Evolutionary conservation across 805 yeast species (phyloP).

Genomic region (Teunomyces kruisii): DNA sequence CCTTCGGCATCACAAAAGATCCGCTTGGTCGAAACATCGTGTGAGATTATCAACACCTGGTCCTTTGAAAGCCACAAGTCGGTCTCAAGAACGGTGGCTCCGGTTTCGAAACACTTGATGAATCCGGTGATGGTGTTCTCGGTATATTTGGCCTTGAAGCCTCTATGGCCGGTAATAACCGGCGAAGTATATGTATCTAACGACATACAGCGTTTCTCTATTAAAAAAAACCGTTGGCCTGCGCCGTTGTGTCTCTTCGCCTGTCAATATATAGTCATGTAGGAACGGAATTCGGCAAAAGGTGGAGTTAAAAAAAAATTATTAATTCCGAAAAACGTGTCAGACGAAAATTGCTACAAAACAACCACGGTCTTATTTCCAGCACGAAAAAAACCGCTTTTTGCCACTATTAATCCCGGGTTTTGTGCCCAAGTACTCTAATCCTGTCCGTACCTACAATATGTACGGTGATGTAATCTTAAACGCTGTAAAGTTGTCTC

Average conservation of each 20-base stretch:
- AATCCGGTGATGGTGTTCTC: slow-evolving; percentile 43
- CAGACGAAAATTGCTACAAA: too few species aligned
- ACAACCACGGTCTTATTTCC: too few species aligned
- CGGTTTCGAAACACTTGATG: slow-evolving; percentile 33
- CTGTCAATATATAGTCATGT: neutral
- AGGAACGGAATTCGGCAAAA: neutral
- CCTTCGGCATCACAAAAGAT: slow-evolving; percentile 36
- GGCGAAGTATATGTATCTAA: slow-evolving; percentile 15
- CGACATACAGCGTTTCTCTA: neutral
- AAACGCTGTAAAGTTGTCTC: too few species aligned
- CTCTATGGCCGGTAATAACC: slow-evolving; percentile 42
- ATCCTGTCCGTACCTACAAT: too few species aligned
- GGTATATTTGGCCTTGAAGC: slow-evolving; percentile 39
- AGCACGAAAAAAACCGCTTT: too few species aligned
- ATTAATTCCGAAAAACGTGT: too few species aligned
- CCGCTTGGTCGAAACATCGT: slow-evolving; percentile 39
- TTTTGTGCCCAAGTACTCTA: too few species aligned
- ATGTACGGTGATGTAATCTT: too few species aligned
- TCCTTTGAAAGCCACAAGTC: slow-evolving; percentile 42
- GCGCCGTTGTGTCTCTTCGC: too few species aligned
- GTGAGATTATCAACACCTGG: slow-evolving; percentile 38
- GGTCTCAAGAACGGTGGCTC: slow-evolving; percentile 43
- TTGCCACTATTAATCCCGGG: too few species aligned
- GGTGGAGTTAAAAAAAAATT: too few species aligned
- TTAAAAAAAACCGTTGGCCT: too few species aligned